Evolutionary conservation across 257 asterid species (phyloP), one percentile per base, ranked within the genome.

Genomic region (Solanum phureja): DNA sequence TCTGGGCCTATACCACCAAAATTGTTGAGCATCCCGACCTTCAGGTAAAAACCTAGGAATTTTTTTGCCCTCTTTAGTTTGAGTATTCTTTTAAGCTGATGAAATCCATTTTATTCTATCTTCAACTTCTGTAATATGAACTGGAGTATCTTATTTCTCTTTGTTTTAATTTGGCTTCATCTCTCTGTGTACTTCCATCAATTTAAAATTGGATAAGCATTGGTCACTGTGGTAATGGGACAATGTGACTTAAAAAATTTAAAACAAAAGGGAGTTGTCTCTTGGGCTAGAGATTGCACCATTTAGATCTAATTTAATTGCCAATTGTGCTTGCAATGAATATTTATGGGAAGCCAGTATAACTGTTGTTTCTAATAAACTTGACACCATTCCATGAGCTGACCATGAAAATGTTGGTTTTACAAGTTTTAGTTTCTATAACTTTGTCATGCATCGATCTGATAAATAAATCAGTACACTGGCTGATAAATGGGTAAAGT

Each of bases 1-100:
- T 95, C 98, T 31, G 99, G 99, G 76, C 99, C 99, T 35, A 93
- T 97, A 89, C 99, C 99, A 2, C 87, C 34, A 21, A 92, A 90
- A 66, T 89, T 97, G 93, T 91, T 93, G 68, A 88, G 12, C 56
- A 91, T 97, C 72, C 99, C 98, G 8, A 88, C 72, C 93, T 97
- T 97, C 98, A 95, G 98, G 99, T 97, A 69, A 83, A 71, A 71
- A 83, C 88, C 24, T 18, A 69, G 56, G 34, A 44, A 31, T 88
- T 86, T 86, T 84, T n/a, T 64, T 64, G 49, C 71, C 71, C 29
- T 84, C 18, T 38, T 23, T 79, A 29, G 23, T n/a, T 11, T 71
- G 24, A 13, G 10, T 23, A 74, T 34, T 87, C 21, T 69, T 84
- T 66, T 11, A 16, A 75, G 34, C 16, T 42, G 64, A 18, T 49